phyloP scores from a whole-genome alignment of 2,329 filamentous ascomycete genomes.

The Aureobasidium pullulans region DNA sequence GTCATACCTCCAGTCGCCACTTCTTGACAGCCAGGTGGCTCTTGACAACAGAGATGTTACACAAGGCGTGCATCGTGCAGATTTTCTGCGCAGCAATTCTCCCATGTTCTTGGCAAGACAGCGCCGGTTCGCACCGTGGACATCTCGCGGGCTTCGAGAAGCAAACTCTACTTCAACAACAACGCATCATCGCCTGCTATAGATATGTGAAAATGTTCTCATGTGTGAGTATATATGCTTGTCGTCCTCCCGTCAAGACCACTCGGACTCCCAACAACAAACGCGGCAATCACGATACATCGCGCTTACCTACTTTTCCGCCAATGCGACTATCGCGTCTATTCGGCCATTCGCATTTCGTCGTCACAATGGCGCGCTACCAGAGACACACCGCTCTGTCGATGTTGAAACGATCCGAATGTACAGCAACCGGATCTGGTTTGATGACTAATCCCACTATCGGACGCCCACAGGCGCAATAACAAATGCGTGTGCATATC shows the following conservation, averaged over 20 bases:
- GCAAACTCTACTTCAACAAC: slow-evolving; percentile 9
- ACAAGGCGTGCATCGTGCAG: background rate
- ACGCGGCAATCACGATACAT: background rate
- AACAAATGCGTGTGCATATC: background rate
- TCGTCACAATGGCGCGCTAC: background rate
- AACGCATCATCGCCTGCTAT: background rate
- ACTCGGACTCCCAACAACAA: background rate
- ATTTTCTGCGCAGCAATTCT: background rate
- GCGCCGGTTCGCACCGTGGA: background rate
- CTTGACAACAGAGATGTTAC: background rate
- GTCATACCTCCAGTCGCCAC: background rate
- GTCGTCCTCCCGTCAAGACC: too few relatives aligned
- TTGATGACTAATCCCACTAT: background rate
- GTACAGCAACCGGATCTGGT: background rate
- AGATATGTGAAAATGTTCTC: too few relatives aligned
- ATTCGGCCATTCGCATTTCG: background rate
- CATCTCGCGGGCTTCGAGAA: slow-evolving; percentile 1
- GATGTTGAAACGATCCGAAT: background rate
- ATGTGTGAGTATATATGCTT: too few relatives aligned
- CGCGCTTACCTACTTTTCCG: background rate
- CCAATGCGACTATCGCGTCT: background rate
- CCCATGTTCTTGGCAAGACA: background rate
- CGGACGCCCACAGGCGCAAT: background rate
- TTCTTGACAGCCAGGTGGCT: too few relatives aligned
- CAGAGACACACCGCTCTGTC: background rate